A percentile compares a stretch with the other conserved stretches of the same genome.
Evolutionary conservation across 805 yeast genomes (phyloP).

Genomic region (Kodamaea restingae): DNA sequence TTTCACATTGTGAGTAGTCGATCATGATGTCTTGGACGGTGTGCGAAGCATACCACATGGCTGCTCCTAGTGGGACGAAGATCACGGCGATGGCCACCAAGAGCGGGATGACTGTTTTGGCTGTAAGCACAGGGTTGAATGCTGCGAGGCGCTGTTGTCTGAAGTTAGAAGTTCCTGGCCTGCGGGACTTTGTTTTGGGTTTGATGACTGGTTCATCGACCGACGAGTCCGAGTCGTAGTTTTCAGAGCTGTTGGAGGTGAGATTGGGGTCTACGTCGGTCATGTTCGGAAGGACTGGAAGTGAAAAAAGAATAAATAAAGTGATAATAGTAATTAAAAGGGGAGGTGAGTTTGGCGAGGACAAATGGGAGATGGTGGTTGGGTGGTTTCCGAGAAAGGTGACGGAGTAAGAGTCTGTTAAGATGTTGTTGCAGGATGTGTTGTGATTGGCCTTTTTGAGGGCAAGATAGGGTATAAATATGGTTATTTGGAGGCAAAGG

Average conservation of each 20-base stretch:
- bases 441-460: too few relatives aligned
- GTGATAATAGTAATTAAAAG: too few relatives aligned
- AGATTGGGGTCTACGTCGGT: too few relatives aligned
- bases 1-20: slow-evolving; percentile 41
- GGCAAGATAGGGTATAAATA: too few relatives aligned
- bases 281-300: too few relatives aligned
- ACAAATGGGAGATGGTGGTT: too few relatives aligned
- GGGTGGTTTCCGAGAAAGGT: too few relatives aligned
- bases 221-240: slow-evolving; percentile 42
- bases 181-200: slow-evolving; percentile 47
- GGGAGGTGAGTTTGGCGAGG: too few relatives aligned
- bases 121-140: slow-evolving; percentile 43
- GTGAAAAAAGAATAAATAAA: too few relatives aligned
- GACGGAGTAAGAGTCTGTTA: too few relatives aligned
- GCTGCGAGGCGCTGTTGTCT: slow-evolving; percentile 55
- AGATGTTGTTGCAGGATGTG: too few relatives aligned
- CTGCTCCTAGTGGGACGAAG: slow-evolving; percentile 43
- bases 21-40: slow-evolving; percentile 36
- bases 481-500: too few relatives aligned
- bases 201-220: slow-evolving; percentile 24
- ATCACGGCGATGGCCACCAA: slow-evolving; percentile 36
- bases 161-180: slow-evolving; percentile 61
- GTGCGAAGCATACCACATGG: slow-evolving; percentile 44
- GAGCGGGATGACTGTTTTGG: slow-evolving; percentile 39
- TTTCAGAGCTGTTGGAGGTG: background rate